Conservation (phyloP, 2,329 filamentous ascomycete species). For the Mycocentrospora acerina region DNA sequence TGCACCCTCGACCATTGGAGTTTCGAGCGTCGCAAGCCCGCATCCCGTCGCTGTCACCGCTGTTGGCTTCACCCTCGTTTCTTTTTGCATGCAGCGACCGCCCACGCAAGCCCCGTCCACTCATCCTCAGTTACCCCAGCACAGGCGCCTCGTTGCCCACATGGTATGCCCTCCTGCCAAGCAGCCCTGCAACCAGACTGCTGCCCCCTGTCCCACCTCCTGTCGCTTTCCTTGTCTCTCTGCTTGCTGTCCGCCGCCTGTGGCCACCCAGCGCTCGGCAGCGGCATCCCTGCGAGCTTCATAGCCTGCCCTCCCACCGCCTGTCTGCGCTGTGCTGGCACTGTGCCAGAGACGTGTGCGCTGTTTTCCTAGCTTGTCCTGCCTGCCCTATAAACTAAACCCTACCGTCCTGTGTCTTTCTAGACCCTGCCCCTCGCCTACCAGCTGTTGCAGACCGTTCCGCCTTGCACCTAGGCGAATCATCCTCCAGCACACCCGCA, state of each 20-base stretch:
- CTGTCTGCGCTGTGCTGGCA: slow-evolving; percentile 37
- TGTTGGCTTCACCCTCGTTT: slow-evolving; percentile 38
- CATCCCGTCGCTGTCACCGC: slow-evolving; percentile 27
- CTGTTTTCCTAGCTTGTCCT: slow-evolving; percentile 31
- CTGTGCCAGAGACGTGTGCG: slow-evolving; percentile 19
- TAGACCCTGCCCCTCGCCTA: slow-evolving; percentile 41
- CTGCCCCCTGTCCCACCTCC: slow-evolving; percentile 33
- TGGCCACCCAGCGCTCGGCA: slow-evolving; percentile 30
- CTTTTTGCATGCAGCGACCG: slow-evolving; percentile 42
- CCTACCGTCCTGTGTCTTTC: slow-evolving; percentile 33
- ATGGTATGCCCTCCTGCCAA: slow-evolving; percentile 47
- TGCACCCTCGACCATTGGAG: slow-evolving; percentile 35
- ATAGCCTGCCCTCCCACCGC: slow-evolving; percentile 31
- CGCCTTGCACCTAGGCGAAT: slow-evolving; percentile 24
- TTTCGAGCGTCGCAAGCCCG: slow-evolving; percentile 23
- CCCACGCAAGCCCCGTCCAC: slow-evolving; percentile 43
- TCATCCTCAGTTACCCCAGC: slow-evolving; percentile 35
- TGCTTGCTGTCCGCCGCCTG: slow-evolving; percentile 27
- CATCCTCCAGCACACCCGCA: slow-evolving; percentile 25
- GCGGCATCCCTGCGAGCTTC: slow-evolving; percentile 35
- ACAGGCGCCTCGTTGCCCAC: slow-evolving; percentile 39
- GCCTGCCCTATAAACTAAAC: slow-evolving; percentile 39
- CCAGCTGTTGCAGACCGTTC: slow-evolving; percentile 22
- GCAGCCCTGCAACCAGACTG: slow-evolving; percentile 34
- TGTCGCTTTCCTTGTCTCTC: slow-evolving; percentile 23